phyloP scores from a whole-genome alignment of 179 eudicot species.

The Heliamphora pulchella region DNA sequence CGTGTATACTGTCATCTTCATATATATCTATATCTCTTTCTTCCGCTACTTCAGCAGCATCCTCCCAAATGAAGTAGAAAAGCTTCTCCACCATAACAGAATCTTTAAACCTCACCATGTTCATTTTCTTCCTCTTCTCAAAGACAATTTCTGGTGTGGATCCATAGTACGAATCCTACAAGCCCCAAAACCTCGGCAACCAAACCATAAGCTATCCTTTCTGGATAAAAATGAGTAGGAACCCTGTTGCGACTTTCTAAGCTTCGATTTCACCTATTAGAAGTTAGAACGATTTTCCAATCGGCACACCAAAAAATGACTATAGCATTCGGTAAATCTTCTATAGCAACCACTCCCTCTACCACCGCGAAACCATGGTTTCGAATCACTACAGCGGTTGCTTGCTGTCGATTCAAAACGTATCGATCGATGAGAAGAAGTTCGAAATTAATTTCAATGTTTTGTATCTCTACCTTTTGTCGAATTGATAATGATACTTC shows the following conservation, averaged over 20 bases:
- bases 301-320: conserved; percentile 6
- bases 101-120: conserved; percentile 8
- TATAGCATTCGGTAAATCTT: conserved; percentile 19
- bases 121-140: conserved; percentile 16
- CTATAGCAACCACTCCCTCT: conserved; percentile 19
- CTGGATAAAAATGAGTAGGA: conserved; percentile 23
- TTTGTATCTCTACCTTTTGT: conserved; percentile 17
- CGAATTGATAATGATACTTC: conserved; percentile 15
- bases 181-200: conserved; percentile 24
- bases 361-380: conserved; percentile 14
- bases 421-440: background rate
- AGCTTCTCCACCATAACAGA: background rate
- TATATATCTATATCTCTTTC: background rate
- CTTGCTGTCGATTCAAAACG: conserved; percentile 14
- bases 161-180: conserved; percentile 23
- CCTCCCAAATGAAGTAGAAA: background rate
- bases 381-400: background rate
- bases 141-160: conserved; percentile 15
- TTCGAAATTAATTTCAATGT: conserved; percentile 11
- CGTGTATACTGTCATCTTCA: background rate
- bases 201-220: conserved; percentile 40
- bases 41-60: background rate
- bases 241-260: conserved; percentile 38
- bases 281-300: conserved; percentile 14
- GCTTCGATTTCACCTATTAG: conserved; percentile 28